These are phyloP conservation scores for Leccinum rimulosum DNA, from an alignment of 768 basidiomycete genomes.

Conservation along the genomic window DNA sequence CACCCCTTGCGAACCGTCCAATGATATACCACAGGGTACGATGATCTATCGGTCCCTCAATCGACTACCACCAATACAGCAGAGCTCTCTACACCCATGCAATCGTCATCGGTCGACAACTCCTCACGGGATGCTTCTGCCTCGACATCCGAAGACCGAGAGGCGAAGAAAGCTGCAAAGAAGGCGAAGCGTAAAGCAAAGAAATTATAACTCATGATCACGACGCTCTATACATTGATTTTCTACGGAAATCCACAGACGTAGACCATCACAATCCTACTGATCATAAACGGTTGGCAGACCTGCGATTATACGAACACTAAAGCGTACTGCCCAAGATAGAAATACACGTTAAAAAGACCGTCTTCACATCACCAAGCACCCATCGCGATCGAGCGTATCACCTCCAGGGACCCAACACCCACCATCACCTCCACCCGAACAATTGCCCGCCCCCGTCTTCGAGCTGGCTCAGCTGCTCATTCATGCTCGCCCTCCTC, in stretches of 20 bases:
- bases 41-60: conserved; percentile 3
- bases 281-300: conserved; percentile 10
- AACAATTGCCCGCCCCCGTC: conserved; percentile 6
- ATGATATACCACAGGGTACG: conserved; percentile 28
- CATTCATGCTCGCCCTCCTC: conserved; percentile 43
- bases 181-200: conserved; percentile 37
- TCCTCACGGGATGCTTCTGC: conserved; percentile 24
- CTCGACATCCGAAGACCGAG: conserved; percentile 21
- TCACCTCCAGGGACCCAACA: conserved; percentile 40
- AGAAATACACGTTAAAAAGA: conserved; percentile 25
- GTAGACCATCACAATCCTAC: conserved; percentile 4
- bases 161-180: conserved; percentile 29
- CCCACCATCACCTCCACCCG: conserved; percentile 33
- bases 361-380: conserved; percentile 40
- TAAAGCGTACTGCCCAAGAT: conserved; percentile 29
- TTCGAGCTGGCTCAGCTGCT: conserved; percentile 32
- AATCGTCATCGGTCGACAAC: not conserved
- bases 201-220: conserved; percentile 13
- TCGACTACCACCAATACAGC: conserved; percentile 9
- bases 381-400: conserved; percentile 57
- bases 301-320: conserved; percentile 12
- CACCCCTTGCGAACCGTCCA: not conserved
- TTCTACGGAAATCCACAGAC: conserved; percentile 11
- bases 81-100: not conserved
- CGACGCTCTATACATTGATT: conserved; percentile 15